A percentile compares a stretch with the other conserved stretches of the same genome.
Conservation (phyloP, 306 rosid genomes). For the Sophora flavescens region DNA sequence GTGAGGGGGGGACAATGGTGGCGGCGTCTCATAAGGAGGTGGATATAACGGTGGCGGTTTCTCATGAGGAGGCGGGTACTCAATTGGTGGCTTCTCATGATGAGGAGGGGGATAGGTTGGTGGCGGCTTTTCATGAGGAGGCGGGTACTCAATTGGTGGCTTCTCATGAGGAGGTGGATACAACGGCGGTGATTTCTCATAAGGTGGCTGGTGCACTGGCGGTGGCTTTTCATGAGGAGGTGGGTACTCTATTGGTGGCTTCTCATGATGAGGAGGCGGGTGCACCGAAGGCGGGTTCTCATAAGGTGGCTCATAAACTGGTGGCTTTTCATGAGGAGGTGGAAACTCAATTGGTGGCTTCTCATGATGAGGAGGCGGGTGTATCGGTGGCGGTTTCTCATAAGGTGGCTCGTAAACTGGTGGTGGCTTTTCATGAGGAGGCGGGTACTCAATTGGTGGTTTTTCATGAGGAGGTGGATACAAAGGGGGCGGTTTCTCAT, state of each 20-base stretch:
- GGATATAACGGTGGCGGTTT: not conserved
- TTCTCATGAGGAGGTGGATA: slow-evolving; percentile 35
- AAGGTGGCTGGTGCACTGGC: not conserved
- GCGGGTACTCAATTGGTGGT: not conserved
- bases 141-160: slow-evolving; percentile 6
- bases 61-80: slow-evolving; percentile 1
- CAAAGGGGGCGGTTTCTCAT: not conserved
- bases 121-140: slow-evolving; percentile 34
- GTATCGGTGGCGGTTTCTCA: not conserved
- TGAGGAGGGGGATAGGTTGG: not conserved
- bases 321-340: slow-evolving; percentile 37
- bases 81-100: not conserved
- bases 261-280: not conserved
- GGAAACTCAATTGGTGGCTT: not conserved
- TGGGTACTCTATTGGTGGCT: not conserved
- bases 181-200: not conserved
- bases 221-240: not conserved
- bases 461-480: slow-evolving; percentile 24
- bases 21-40: not conserved
- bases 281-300: not conserved
- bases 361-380: slow-evolving; percentile 28
- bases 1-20: not conserved
- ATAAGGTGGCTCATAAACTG: not conserved
- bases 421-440: not conserved
- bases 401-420: slow-evolving; percentile 1